Conservation (phyloP, 371 early-diverging fungal species). For the Conidiobolus incongruus region DNA sequence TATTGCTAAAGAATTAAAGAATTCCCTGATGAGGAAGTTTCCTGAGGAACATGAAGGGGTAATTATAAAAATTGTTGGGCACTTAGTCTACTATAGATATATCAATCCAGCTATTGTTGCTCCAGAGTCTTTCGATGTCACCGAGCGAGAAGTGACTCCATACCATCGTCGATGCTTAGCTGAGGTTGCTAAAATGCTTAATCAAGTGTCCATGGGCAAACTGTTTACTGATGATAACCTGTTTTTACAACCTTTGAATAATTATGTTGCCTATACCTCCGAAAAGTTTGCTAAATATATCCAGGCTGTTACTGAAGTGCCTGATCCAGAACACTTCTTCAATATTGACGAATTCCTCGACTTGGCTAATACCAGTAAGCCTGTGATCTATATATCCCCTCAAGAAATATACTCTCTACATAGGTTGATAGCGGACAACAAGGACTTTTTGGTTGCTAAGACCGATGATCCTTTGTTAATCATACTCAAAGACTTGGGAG, state of each 20-base stretch:
- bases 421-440: constrained; percentile 42
- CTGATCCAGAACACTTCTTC: constrained; percentile 69
- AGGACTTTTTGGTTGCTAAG: constrained; percentile 32
- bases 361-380: constrained; percentile 55
- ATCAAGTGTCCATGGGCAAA: constrained; percentile 69
- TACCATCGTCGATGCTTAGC: constrained; percentile 86
- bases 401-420: constrained; percentile 78
- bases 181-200: constrained; percentile 81
- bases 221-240: constrained; percentile 40
- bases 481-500: constrained; percentile 61
- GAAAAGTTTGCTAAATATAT: constrained; percentile 58
- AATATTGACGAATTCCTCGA: constrained; percentile 77
- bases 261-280: constrained; percentile 49
- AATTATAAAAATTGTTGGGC: constrained; percentile 68
- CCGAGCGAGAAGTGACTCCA: constrained; percentile 58
- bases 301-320: constrained; percentile 46
- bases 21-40: constrained; percentile 55
- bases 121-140: constrained; percentile 90
- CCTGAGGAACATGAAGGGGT: constrained; percentile 52
- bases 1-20: constrained; percentile 70
- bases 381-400: constrained; percentile 70
- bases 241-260: constrained; percentile 51
- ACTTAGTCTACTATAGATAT: constrained; percentile 90
- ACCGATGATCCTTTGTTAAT: constrained; percentile 49
- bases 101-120: constrained; percentile 93